phyloP scores from a whole-genome alignment of 192 early-diverging fungal genomes.

The Coemansia sp. region DNA sequence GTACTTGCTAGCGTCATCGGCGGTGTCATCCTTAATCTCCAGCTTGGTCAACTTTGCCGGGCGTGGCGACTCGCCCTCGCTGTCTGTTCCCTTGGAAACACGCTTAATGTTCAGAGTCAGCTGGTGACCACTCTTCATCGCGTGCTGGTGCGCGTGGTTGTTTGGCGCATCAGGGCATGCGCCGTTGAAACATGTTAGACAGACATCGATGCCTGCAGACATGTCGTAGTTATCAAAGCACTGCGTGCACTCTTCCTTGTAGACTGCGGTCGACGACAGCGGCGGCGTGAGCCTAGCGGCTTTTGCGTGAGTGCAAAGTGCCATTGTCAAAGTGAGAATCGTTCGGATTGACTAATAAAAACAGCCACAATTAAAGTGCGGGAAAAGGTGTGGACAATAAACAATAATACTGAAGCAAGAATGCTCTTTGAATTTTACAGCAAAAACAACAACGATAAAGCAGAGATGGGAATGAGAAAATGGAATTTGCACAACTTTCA shows the following conservation, averaged over 20 bases:
- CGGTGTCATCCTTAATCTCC: constrained; percentile 73
- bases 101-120: constrained; percentile 85
- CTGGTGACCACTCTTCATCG: constrained; percentile 69
- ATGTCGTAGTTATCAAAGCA: constrained; percentile 86
- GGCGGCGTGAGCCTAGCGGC: constrained; percentile 27
- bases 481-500: too few species aligned
- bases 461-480: neutral
- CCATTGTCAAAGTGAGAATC: constrained; percentile 6
- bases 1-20: constrained; percentile 66
- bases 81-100: constrained; percentile 37
- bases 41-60: constrained; percentile 89
- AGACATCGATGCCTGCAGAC: constrained; percentile 84
- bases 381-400: too few species aligned
- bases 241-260: constrained; percentile 95
- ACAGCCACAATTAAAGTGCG: neutral
- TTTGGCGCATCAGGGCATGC: constrained; percentile 67
- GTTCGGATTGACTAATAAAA: neutral
- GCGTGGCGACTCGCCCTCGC: constrained; percentile 16
- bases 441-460: neutral
- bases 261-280: constrained; percentile 42
- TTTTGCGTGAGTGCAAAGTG: constrained; percentile 36
- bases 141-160: constrained; percentile 77
- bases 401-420: too few species aligned
- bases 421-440: neutral
- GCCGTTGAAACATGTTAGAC: constrained; percentile 93